Evolutionary conservation across 2,329 filamentous ascomycete species (phyloP), one percentile per base, ranked within the genome.

Genomic region (Colletotrichum ledebouriae): DNA sequence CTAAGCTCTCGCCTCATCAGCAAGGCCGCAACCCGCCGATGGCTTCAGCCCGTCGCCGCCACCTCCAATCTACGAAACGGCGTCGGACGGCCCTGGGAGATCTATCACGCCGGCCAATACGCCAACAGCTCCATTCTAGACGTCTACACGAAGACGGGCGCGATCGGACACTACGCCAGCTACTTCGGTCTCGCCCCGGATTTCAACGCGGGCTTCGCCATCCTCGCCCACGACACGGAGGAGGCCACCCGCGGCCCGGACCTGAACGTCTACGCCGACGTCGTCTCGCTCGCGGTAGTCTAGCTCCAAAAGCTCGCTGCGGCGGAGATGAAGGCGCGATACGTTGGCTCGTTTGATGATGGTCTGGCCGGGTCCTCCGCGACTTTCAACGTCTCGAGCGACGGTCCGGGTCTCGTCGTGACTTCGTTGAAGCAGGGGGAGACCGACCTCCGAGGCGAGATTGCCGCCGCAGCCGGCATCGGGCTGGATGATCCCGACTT

Each of bases 191-290:
- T 77, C 10, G 63, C 59, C 9, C 72, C 72, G 4, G 74, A 75
- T 50, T 72, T 74, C 9, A 66, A 73, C 20, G 67, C 73, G 37
- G 78, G 78, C 1, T 79, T 78, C 25, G 75, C 76, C 9, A 76
- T 78, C 17, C 63, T 79, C 2, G 76, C 76, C 0, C 77, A 78
- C 69, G 77, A 80, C n/a, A 57, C 53, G 7, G 71, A 49, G 10
- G 69, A 49, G 10, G 69, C 70, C 0, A 47, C 71, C 2, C 65
- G 72, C 10, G 64, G 70, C 11, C 73, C 76, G 3, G 77, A 78
- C 41, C 73, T 78, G 6, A 78, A 79, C 12, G 77, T 78, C 0
- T 70, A 78, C n/a, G 78, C 73, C 0, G 78, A 79, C 34, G 56
- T 79, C 15, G 73, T 76, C 0, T 77, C 75, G 6, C 73, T 75